Base-by-base conservation (phyloP, 2,329 filamentous ascomycete genomes). In the Nectriaceae sp. region DNA sequence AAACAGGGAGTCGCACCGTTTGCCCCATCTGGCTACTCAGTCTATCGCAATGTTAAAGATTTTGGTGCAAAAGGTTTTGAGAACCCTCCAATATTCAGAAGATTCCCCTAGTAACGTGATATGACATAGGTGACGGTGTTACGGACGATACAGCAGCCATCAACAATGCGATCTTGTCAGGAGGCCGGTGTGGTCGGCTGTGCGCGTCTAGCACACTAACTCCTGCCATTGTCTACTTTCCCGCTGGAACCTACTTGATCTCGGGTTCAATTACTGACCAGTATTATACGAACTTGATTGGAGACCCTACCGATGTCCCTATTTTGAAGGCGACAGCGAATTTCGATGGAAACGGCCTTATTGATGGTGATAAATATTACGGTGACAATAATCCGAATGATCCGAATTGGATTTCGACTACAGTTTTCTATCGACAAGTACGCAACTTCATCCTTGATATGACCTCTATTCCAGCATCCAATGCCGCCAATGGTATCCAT, bases 1-100 rank as follows among this genome's bases (percentile, higher is more conserved):
- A 85, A 87, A 35, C 82, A 90, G 59, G 90, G 89, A 48, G 78
- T 85, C 37, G 82, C 88, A 21, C 95, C 85, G 64, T 55, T 54
- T 21, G 45, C 21, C 22, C 51, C 60, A 21, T 70, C 81, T 52
- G 65, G 16, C 33, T 54, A 54, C 44, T 21, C 48, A 18, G 49
- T 56, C 16, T 54, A 42, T 47, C 63, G 72, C 16, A 72, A 75
- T 51, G 70, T 75, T 15, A 71, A 70, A 50, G 68, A 72, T 54
- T 73, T 63, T 52, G 71, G 70, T 13, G 62, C 61, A 39, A 57
- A 54, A 22, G 63, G 53, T 22, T 44, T n/a, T 16, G 36, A 3
- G 13, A 8, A 15, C 26, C 8, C n/a, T n/a, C n/a, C n/a, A n/a
- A n/a, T n/a, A n/a, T n/a, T n/a, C n/a, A n/a, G n/a, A n/a, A n/a